A percentile compares a stretch with the other conserved stretches of the same genome.
Evolutionary conservation across 2,329 filamentous ascomycete genomes (phyloP).

Genomic region (Trichoderma gracile): DNA sequence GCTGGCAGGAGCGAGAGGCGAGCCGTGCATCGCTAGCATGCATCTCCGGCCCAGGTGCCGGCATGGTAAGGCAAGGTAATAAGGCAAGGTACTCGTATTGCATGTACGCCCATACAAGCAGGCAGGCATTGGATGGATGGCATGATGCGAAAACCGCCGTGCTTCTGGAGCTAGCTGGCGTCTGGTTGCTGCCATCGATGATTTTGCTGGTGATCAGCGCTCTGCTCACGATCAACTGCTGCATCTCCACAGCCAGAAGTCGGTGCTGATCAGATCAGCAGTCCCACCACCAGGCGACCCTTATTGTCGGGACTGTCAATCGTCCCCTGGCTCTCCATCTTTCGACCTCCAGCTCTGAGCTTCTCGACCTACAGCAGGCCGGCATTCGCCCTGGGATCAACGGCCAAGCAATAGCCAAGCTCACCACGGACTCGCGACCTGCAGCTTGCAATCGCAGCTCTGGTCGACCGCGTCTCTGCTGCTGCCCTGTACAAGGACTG

Average conservation of each 20-base stretch:
- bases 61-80: too few species aligned
- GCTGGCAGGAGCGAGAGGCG: not conserved
- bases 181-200: not conserved
- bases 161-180: not conserved
- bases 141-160: not conserved
- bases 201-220: conserved; percentile 14
- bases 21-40: not conserved
- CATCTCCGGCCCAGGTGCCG: not conserved
- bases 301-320: conserved; percentile 24
- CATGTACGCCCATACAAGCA: too few species aligned
- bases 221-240: conserved; percentile 3
- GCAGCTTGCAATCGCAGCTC: too few species aligned
- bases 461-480: too few species aligned
- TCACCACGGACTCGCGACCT: too few species aligned
- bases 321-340: conserved; percentile 1
- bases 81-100: too few species aligned
- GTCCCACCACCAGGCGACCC: conserved; percentile 17
- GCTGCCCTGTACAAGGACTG: not conserved
- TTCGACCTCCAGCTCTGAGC: not conserved
- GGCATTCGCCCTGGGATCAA: not conserved
- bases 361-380: not conserved
- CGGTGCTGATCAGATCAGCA: conserved; percentile 25
- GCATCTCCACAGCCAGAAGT: conserved; percentile 22
- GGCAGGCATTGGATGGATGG: too few species aligned
- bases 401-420: too few species aligned